Conservation (phyloP, 805 yeast genomes). For the Saccharomycopsis sp. region DNA sequence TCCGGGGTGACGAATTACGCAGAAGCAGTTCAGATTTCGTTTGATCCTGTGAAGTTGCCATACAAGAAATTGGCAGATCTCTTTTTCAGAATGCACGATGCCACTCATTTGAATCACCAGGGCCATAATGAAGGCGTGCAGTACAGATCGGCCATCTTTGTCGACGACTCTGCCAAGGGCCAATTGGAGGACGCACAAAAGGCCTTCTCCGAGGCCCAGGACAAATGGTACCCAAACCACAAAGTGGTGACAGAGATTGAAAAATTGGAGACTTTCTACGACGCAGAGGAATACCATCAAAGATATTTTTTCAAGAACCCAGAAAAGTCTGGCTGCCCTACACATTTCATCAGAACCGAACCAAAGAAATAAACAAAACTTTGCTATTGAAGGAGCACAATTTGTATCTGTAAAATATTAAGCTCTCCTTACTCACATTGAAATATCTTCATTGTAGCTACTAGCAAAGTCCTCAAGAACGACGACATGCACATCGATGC, state of each 20-base stretch:
- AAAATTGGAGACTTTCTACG: slow-evolving; percentile 63
- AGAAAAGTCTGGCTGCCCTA: slow-evolving; percentile 79
- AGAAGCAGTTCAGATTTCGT: slow-evolving; percentile 76
- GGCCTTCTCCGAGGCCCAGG: slow-evolving; percentile 48
- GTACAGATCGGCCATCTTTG: slow-evolving; percentile 75
- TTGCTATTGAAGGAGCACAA: too few species aligned
- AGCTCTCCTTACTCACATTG: too few species aligned
- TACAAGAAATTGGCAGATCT: slow-evolving; percentile 63
- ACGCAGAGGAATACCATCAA: slow-evolving; percentile 96
- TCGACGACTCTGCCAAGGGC: slow-evolving; percentile 43
- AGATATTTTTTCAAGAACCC: slow-evolving; percentile 71
- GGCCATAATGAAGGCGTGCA: slow-evolving; percentile 88
- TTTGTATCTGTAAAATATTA: too few species aligned
- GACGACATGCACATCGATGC: too few species aligned
- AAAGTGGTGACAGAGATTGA: slow-evolving; percentile 62
- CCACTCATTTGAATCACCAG: slow-evolving; percentile 73
- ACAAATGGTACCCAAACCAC: slow-evolving; percentile 63
- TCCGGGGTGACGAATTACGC: slow-evolving; percentile 66
- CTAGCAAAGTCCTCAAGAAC: too few species aligned
- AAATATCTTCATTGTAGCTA: too few species aligned
- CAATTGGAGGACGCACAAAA: slow-evolving; percentile 35
- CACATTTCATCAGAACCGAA: slow-evolving; percentile 61
- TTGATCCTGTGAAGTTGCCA: slow-evolving; percentile 56
- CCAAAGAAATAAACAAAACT: slow-evolving; percentile 10
- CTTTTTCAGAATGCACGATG: slow-evolving; percentile 89